phyloP scores from a whole-genome alignment of 495 filamentous ascomycete genomes.

The Aspergillus bridgeri region DNA sequence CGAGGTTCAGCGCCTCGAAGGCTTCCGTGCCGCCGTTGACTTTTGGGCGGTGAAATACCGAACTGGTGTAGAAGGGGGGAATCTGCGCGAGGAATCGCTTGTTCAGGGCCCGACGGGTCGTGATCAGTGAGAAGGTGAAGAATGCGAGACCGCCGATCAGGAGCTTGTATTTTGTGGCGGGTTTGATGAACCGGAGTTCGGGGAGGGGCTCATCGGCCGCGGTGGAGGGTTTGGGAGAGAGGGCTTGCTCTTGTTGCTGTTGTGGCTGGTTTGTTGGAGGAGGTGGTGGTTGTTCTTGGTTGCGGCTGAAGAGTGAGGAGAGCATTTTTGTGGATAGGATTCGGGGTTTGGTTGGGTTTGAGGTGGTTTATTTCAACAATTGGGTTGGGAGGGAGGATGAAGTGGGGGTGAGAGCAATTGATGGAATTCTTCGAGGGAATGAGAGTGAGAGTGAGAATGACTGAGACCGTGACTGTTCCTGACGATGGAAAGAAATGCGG shows the following conservation, averaged over 20 bases:
- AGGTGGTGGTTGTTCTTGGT: constrained; percentile 5
- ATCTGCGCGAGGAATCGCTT: constrained; percentile 50
- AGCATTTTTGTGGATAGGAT: background rate
- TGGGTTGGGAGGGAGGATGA: constrained; percentile 17
- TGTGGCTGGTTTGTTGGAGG: constrained; percentile 1
- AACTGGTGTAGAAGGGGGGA: constrained; percentile 66
- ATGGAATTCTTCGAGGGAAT: background rate
- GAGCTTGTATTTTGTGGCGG: constrained; percentile 44
- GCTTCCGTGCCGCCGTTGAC: constrained; percentile 62
- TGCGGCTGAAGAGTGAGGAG: background rate
- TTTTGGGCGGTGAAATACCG: constrained; percentile 38
- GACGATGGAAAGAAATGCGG: background rate
- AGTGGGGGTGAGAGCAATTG: constrained; percentile 5
- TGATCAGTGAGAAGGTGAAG: constrained; percentile 59
- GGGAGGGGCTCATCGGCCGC: background rate
- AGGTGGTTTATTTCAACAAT: background rate
- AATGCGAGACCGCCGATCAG: constrained; percentile 72
- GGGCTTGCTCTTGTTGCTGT: constrained; percentile 8
- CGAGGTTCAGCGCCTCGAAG: constrained; percentile 74
- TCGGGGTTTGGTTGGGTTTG: too few relatives aligned
- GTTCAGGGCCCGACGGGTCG: constrained; percentile 66
- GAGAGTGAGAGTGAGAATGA: background rate
- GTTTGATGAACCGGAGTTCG: constrained; percentile 13
- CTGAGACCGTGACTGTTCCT: too few relatives aligned
- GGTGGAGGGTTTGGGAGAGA: background rate